A percentile compares a stretch with the other conserved stretches of the same genome.
These are phyloP conservation scores for Kalmanozyma brasiliensis DNA, from an alignment of 1,284 basidiomycete species.

Conservation along the genomic window DNA sequence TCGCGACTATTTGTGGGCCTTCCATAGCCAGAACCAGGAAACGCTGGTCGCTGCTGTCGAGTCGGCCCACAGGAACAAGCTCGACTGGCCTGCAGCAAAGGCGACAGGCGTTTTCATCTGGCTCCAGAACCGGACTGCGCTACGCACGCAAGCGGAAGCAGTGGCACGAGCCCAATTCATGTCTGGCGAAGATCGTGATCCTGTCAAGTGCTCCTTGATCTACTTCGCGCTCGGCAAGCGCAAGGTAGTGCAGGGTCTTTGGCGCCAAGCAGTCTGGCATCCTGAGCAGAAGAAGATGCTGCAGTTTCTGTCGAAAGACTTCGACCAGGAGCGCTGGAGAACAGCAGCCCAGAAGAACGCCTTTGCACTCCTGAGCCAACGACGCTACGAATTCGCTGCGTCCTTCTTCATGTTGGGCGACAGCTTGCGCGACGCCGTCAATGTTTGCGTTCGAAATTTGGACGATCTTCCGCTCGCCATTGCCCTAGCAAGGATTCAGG, in stretches of 20 bases:
- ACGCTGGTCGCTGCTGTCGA: constrained; percentile 79
- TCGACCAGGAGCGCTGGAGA: constrained; percentile 84
- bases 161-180: constrained; percentile 93
- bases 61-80: constrained; percentile 80
- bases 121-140: constrained; percentile 76
- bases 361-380: constrained; percentile 81
- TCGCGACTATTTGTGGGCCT: constrained; percentile 94
- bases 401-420: constrained; percentile 95
- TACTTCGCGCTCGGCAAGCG: constrained; percentile 94
- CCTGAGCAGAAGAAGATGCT: constrained; percentile 90
- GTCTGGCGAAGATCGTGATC: constrained; percentile 76
- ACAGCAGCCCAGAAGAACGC: constrained; percentile 97
- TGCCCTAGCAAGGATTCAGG: constrained; percentile 84
- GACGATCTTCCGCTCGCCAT: constrained; percentile 89
- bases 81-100: constrained; percentile 87
- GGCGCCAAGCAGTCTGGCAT: constrained; percentile 94
- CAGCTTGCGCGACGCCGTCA: constrained; percentile 88
- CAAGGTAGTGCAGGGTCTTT: constrained; percentile 90
- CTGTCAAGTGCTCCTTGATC: constrained; percentile 85
- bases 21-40: constrained; percentile 90
- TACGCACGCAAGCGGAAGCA: constrained; percentile 78
- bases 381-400: constrained; percentile 76
- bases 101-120: constrained; percentile 87
- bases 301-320: constrained; percentile 92
- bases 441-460: constrained; percentile 87